These are phyloP conservation scores for Pestalotiopsis sp. DNA, from an alignment of 2,329 filamentous ascomycete genomes.

Conservation along the genomic window DNA sequence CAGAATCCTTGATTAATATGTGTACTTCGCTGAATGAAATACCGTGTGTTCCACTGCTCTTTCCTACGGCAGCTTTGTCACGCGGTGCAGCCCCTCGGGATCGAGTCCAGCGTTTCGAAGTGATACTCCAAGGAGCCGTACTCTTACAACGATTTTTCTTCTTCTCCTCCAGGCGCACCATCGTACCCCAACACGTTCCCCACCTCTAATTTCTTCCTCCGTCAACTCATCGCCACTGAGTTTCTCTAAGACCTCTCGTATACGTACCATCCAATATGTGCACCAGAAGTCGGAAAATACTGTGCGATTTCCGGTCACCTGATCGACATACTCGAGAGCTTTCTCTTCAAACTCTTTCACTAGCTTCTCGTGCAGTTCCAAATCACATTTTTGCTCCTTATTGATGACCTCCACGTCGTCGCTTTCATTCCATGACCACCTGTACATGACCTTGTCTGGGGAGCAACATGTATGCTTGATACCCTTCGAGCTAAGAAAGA, in stretches of 20 bases:
- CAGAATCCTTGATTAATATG: background rate
- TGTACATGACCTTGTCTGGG: too few relatives aligned
- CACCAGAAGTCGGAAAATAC: background rate
- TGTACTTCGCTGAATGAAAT: too few relatives aligned
- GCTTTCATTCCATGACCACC: too few relatives aligned
- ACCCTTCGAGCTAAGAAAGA: background rate
- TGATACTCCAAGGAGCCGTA: background rate
- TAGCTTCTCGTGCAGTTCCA: too few relatives aligned
- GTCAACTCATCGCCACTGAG: background rate
- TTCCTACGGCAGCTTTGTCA: background rate
- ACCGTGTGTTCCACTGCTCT: too few relatives aligned
- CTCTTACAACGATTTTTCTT: background rate
- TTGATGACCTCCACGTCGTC: too few relatives aligned
- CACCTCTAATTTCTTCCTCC: background rate
- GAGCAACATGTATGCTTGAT: too few relatives aligned
- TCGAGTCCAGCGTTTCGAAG: background rate
- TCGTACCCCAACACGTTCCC: background rate
- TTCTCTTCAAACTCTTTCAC: background rate
- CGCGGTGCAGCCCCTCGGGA: background rate
- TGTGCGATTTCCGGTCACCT: background rate
- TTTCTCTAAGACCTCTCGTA: background rate
- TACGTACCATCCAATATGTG: background rate
- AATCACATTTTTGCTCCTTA: too few relatives aligned
- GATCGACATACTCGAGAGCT: background rate
- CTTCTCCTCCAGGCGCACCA: background rate